These are phyloP conservation scores for Berkeleyomyces basicola DNA, from an alignment of 2,329 filamentous ascomycete species.

Conservation along the genomic window DNA sequence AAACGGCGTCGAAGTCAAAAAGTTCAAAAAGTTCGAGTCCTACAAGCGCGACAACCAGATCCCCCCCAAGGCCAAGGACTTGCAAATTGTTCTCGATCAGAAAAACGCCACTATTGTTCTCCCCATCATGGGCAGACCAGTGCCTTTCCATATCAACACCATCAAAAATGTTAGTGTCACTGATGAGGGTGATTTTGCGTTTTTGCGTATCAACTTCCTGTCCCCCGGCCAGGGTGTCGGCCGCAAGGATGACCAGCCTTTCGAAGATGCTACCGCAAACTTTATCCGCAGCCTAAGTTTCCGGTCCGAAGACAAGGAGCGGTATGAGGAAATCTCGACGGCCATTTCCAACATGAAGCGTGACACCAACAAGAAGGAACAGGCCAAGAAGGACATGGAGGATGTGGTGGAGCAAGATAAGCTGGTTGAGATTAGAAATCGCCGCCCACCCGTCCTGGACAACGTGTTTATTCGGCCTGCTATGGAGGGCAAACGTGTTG, in stretches of 20 bases:
- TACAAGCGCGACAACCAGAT: constrained; percentile 97
- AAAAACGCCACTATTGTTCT: constrained; percentile 85
- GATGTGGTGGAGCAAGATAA: constrained; percentile 99
- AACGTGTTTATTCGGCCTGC: constrained; percentile 92
- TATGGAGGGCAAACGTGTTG: constrained; percentile 90
- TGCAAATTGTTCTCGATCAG: constrained; percentile 76
- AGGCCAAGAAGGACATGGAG: constrained; percentile 99
- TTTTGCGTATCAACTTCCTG: constrained; percentile 90
- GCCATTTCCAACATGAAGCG: constrained; percentile 96
- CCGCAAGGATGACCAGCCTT: constrained; percentile 91
- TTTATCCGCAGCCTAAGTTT: constrained; percentile 94
- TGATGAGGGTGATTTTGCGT: constrained; percentile 86
- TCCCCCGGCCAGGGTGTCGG: constrained; percentile 95
- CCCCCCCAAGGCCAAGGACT: constrained; percentile 62
- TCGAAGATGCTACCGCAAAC: constrained; percentile 89
- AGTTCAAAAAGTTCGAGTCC: constrained; percentile 97
- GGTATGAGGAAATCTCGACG: constrained; percentile 78
- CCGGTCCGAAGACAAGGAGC: constrained; percentile 72
- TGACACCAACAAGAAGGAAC: constrained; percentile 76
- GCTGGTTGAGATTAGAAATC: constrained; percentile 83
- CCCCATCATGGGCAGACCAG: constrained; percentile 91
- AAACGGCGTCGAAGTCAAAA: constrained; percentile 87
- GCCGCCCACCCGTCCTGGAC: constrained; percentile 74
- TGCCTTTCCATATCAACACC: constrained; percentile 92
- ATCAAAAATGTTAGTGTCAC: constrained; percentile 99